Evolutionary conservation across 2,329 filamentous ascomycete species (phyloP).

Genomic region (Myriangium duriaei): DNA sequence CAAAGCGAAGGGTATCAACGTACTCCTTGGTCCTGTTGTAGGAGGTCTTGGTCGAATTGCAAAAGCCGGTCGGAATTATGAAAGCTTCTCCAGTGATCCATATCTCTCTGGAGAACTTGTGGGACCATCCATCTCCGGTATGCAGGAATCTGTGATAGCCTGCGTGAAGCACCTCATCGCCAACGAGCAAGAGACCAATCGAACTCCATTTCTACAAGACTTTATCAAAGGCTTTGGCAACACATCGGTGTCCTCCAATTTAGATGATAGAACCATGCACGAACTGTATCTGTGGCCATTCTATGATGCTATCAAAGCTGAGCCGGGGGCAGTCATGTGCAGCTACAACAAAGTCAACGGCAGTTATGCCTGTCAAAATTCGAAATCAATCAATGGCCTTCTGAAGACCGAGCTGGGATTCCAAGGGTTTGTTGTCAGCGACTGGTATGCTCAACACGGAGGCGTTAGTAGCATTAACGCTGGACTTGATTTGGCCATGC

Average conservation of each 20-base stretch:
- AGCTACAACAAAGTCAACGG: constrained; percentile 35
- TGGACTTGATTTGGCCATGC: constrained; percentile 60
- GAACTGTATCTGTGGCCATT: constrained; percentile 53
- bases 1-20: constrained; percentile 44
- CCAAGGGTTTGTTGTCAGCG: constrained; percentile 57
- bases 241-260: constrained; percentile 34
- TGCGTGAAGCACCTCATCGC: constrained; percentile 46
- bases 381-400: constrained; percentile 54
- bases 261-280: constrained; percentile 53
- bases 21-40: constrained; percentile 56
- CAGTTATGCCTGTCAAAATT: constrained; percentile 55
- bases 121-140: constrained; percentile 40
- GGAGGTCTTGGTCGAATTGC: constrained; percentile 60
- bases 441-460: constrained; percentile 52
- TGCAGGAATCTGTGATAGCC: constrained; percentile 46
- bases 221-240: constrained; percentile 17
- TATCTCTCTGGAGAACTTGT: constrained; percentile 44
- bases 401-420: constrained; percentile 65
- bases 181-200: constrained; percentile 38
- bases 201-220: constrained; percentile 28
- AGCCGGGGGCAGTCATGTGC: constrained; percentile 33
- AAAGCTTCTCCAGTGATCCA: constrained; percentile 60
- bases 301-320: constrained; percentile 36
- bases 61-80: constrained; percentile 56
- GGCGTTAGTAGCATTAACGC: constrained; percentile 48